These are phyloP conservation scores for Boletus coccyginus DNA, from an alignment of 768 basidiomycete genomes.

Conservation along the genomic window DNA sequence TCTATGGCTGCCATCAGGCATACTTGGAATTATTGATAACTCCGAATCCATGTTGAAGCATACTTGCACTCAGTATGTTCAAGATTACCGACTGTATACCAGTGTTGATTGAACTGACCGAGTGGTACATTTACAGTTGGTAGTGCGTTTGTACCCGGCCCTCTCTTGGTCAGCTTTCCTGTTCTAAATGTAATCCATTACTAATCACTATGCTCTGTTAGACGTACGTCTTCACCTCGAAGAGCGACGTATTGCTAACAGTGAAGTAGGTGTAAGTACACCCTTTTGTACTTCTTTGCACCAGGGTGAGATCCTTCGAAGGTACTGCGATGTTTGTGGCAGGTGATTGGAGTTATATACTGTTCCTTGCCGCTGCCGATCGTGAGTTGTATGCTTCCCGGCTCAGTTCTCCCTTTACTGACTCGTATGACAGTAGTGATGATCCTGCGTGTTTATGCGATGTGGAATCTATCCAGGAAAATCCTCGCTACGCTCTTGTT, in stretches of 20 bases:
- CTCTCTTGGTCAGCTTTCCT: not conserved
- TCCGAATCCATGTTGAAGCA: not conserved
- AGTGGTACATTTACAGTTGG: not conserved
- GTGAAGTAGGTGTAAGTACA: slow-evolving; percentile 10
- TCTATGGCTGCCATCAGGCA: no score
- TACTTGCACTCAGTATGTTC: not conserved
- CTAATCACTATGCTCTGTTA: not conserved
- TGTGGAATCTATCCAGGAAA: slow-evolving; percentile 4
- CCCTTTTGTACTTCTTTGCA: not conserved
- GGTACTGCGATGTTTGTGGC: not conserved
- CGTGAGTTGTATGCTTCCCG: not conserved
- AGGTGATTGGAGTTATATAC: not conserved
- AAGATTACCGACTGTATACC: not conserved
- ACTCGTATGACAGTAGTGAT: slow-evolving; percentile 8
- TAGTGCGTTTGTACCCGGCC: not conserved
- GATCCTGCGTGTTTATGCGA: slow-evolving; percentile 15
- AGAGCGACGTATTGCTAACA: not conserved
- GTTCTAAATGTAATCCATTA: not conserved
- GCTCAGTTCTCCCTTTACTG: no score
- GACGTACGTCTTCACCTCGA: not conserved
- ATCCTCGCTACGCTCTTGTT: slow-evolving; percentile 2
- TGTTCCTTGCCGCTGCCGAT: slow-evolving; percentile 6
- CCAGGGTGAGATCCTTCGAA: not conserved
- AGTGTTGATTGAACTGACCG: no score
- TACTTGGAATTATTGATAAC: not conserved